phyloP scores from a whole-genome alignment of 805 yeast species.

The Pichia membranifaciens region DNA sequence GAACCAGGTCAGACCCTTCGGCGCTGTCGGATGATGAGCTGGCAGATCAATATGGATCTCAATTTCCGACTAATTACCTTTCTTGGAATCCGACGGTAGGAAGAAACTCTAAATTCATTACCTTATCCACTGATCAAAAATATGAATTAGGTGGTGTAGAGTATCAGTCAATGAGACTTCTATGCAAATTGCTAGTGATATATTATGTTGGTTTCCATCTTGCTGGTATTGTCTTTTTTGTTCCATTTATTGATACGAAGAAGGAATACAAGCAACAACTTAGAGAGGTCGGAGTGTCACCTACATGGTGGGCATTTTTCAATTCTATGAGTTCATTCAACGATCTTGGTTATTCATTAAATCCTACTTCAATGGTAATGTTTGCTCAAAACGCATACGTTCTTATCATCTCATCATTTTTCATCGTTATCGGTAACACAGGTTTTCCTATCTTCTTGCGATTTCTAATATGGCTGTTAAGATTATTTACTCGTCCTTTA shows the following conservation, averaged over 20 bases:
- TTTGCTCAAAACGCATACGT: constrained; percentile 63
- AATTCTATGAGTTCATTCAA: constrained; percentile 74
- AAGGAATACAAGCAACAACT: constrained; percentile 40
- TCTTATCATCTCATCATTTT: constrained; percentile 55
- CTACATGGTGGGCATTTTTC: constrained; percentile 93
- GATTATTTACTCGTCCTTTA: constrained; percentile 58
- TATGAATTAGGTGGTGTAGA: constrained; percentile 98
- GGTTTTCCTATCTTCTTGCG: constrained; percentile 86
- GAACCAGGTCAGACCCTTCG: constrained; percentile 6
- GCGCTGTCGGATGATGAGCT: constrained; percentile 29
- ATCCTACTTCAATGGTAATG: constrained; percentile 71
- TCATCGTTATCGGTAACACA: constrained; percentile 88
- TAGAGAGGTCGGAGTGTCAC: constrained; percentile 53
- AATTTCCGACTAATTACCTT: constrained; percentile 50
- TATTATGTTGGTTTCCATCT: constrained; percentile 79
- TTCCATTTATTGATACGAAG: constrained; percentile 54
- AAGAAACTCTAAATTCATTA: constrained; percentile 86
- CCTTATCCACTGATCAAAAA: constrained; percentile 73
- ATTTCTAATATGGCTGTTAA: constrained; percentile 74
- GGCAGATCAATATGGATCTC: constrained; percentile 21
- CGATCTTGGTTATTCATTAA: constrained; percentile 79
- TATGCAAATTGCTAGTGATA: constrained; percentile 54
- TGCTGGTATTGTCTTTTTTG: constrained; percentile 43
- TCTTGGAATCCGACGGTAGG: constrained; percentile 93
- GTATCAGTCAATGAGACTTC: constrained; percentile 77